Percentiles rank a stretch among this genome's conserved stretches.
Conservation (phyloP, 2,329 filamentous ascomycete genomes). For the Penicillium sp. region DNA sequence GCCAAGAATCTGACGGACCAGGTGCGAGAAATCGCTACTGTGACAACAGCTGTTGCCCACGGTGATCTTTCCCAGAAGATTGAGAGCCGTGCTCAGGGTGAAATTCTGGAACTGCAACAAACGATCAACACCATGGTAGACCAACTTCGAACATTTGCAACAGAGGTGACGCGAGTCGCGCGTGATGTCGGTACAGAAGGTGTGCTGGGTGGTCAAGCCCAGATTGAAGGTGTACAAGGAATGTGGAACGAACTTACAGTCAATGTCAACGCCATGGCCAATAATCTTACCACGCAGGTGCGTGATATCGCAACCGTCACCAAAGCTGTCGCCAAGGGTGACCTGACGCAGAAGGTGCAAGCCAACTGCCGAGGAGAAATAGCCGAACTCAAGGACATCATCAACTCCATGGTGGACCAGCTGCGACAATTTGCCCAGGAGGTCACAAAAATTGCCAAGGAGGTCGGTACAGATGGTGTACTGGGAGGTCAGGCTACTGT, state of each 20-base stretch:
- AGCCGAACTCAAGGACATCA: conserved; percentile 92
- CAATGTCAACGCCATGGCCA: conserved; percentile 86
- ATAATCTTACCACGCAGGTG: conserved; percentile 84
- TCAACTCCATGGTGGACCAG: conserved; percentile 99
- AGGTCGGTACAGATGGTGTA: conserved; percentile 93
- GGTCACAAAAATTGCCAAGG: conserved; percentile 92
- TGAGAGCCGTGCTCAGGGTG: conserved; percentile 74
- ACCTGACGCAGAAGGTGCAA: conserved; percentile 95
- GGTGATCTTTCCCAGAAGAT: conserved; percentile 85
- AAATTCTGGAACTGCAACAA: conserved; percentile 80
- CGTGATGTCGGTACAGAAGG: conserved; percentile 83
- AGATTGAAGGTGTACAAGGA: conserved; percentile 80
- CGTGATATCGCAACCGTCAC: conserved; percentile 87
- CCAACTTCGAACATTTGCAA: conserved; percentile 78
- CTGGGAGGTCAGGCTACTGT: conserved; percentile 94
- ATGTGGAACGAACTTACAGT: conserved; percentile 88
- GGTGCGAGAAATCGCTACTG: conserved; percentile 82
- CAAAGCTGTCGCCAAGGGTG: conserved; percentile 73
- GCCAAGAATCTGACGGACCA: conserved; percentile 79
- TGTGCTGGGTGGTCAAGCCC: conserved; percentile 77
- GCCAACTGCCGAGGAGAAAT: conserved; percentile 91
- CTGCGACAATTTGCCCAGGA: conserved; percentile 95
- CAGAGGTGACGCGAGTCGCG: conserved; percentile 79
- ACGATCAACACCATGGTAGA: conserved; percentile 91
- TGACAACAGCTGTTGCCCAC: conserved; percentile 80